A percentile compares a stretch with the other conserved stretches of the same genome.
These are phyloP conservation scores for Myrica gale DNA, from an alignment of 306 rosid species.

Conservation along the genomic window DNA sequence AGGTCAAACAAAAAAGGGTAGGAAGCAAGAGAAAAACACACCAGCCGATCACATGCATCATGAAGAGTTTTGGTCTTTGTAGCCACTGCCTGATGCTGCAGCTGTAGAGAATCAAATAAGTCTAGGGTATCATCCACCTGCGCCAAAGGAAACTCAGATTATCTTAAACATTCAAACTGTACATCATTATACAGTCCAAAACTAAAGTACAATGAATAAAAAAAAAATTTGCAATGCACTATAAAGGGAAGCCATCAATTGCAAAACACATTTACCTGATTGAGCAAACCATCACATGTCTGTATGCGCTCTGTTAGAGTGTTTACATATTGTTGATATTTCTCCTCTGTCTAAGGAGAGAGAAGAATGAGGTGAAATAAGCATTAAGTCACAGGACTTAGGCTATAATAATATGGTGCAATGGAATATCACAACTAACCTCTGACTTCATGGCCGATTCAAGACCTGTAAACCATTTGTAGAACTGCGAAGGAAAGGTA, in stretches of 20 bases:
- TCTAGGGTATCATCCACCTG: conserved; percentile 92
- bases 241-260: background rate
- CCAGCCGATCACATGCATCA: conserved; percentile 94
- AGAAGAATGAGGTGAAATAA: conserved; percentile 16
- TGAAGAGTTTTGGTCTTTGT: conserved; percentile 97
- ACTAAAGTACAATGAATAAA: background rate
- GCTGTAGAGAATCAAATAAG: conserved; percentile 73
- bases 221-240: background rate
- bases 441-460: conserved; percentile 97
- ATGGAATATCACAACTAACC: conserved; percentile 48
- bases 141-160: conserved; percentile 20
- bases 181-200: conserved; percentile 13
- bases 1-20: background rate
- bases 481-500: conserved; percentile 55
- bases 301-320: conserved; percentile 83
- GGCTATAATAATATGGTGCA: background rate
- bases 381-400: conserved; percentile 9
- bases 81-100: conserved; percentile 96
- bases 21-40: conserved; percentile 35
- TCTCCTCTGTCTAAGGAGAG: conserved; percentile 84
- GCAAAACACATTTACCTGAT: conserved; percentile 47
- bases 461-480: conserved; percentile 93
- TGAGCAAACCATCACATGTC: conserved; percentile 84
- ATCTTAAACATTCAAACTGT: conserved; percentile 19
- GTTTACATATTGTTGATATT: conserved; percentile 83